Percentiles rank a stretch among this genome's conserved stretches.
Conservation (phyloP, 148 eudicot species). For the Euryodendron excelsum region DNA sequence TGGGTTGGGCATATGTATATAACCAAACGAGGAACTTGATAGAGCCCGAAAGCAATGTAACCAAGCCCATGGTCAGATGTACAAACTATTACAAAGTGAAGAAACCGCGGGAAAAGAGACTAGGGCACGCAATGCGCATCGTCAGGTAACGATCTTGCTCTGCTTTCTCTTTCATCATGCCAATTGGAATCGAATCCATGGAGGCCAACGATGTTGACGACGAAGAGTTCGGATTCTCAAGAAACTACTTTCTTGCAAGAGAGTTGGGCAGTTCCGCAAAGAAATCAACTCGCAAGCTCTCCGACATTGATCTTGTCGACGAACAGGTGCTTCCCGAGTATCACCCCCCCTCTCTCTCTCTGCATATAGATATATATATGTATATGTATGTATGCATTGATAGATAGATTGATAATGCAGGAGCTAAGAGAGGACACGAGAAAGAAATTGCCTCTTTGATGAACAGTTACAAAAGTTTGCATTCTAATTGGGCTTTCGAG, state of each 20-base stretch:
- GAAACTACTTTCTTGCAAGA: conserved; percentile 85
- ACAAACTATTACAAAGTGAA: too few relatives aligned
- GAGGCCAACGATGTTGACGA: conserved; percentile 62
- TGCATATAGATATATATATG: too few relatives aligned
- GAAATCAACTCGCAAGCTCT: conserved; percentile 66
- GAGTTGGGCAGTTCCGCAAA: conserved; percentile 58
- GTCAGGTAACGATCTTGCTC: background rate
- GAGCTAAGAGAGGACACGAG: conserved; percentile 82
- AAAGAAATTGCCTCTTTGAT: conserved; percentile 60
- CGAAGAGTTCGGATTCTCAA: conserved; percentile 76
- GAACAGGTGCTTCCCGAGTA: conserved; percentile 52
- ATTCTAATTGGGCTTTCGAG: conserved; percentile 66
- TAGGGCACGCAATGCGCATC: background rate
- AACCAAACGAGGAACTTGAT: too few relatives aligned
- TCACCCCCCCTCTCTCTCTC: background rate
- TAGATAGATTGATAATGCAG: conserved; percentile 28
- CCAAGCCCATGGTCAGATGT: too few relatives aligned
- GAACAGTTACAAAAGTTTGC: conserved; percentile 52
- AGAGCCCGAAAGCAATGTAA: too few relatives aligned
- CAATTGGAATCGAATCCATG: conserved; percentile 7
- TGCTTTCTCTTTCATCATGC: background rate
- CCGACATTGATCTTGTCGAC: conserved; percentile 73
- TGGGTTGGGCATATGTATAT: too few relatives aligned
- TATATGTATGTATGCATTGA: background rate
- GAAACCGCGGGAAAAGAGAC: too few relatives aligned